Conservation (phyloP, 768 basidiomycete genomes). For the Tricholomella constricta region DNA sequence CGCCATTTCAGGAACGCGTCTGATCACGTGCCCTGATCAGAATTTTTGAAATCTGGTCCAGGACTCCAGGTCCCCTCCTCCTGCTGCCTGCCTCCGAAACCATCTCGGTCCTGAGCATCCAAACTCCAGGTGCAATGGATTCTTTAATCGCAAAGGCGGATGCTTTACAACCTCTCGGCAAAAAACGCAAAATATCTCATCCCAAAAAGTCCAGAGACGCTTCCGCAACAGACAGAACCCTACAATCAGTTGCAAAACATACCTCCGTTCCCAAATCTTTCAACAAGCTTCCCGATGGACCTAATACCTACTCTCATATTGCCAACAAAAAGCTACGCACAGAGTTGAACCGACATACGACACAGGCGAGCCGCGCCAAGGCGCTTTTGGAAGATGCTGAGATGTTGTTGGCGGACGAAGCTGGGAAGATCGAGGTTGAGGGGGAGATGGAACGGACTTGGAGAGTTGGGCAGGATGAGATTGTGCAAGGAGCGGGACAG, state of each 20-base stretch:
- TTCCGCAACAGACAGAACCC: conserved; percentile 47
- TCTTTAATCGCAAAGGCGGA: conserved; percentile 72
- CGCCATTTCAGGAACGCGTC: no score
- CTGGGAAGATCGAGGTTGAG: conserved; percentile 75
- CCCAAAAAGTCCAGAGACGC: conserved; percentile 28
- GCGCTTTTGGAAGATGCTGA: conserved; percentile 70
- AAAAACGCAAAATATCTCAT: conserved; percentile 41
- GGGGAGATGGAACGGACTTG: conserved; percentile 86
- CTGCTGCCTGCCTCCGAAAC: no score
- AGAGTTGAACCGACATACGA: conserved; percentile 62
- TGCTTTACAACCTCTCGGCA: conserved; percentile 49
- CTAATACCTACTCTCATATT: conserved; percentile 59
- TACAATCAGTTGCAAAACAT: conserved; percentile 55
- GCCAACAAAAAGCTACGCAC: conserved; percentile 76
- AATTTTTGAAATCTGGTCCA: no score
- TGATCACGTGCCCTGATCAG: no score
- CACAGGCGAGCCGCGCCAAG: conserved; percentile 63
- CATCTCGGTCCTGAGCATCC: no score
- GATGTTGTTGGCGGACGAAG: conserved; percentile 66
- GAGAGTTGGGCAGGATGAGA: conserved; percentile 82
- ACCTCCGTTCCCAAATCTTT: conserved; percentile 74
- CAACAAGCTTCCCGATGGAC: conserved; percentile 46
- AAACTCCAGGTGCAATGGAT: conserved; percentile 65
- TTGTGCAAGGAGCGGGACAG: conserved; percentile 60
- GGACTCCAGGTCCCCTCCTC: no score